phyloP scores from a whole-genome alignment of 371 early-diverging fungal species.

The Haplosporangium sp. region DNA sequence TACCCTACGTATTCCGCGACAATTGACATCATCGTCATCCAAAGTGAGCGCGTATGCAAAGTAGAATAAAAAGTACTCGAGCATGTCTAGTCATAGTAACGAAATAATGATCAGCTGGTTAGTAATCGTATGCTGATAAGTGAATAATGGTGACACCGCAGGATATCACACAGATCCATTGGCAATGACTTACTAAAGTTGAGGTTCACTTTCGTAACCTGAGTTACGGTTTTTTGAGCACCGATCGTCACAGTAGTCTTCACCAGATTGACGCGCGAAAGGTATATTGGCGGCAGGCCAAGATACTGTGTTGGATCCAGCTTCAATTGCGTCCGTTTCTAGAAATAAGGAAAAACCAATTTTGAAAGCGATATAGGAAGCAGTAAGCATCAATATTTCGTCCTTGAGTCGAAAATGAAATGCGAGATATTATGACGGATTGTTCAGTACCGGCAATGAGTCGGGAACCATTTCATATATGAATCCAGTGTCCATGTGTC shows the following conservation, averaged over 20 bases:
- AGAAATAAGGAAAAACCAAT: background rate
- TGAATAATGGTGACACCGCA: too few relatives aligned
- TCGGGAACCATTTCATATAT: slow-evolving; percentile 51
- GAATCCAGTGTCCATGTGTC: slow-evolving; percentile 36
- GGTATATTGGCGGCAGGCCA: slow-evolving; percentile 46
- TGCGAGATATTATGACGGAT: too few relatives aligned
- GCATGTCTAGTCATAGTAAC: slow-evolving; percentile 29
- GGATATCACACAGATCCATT: background rate
- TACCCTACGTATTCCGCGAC: slow-evolving; percentile 42
- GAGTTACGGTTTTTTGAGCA: slow-evolving; percentile 35
- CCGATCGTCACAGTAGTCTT: slow-evolving; percentile 34
- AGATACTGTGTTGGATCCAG: slow-evolving; percentile 48
- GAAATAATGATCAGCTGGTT: too few relatives aligned
- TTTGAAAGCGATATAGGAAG: background rate
- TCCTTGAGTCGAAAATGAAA: background rate
- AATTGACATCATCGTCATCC: slow-evolving; percentile 49
- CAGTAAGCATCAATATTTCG: background rate
- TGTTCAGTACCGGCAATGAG: slow-evolving; percentile 34
- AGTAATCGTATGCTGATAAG: too few relatives aligned
- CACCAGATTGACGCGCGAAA: slow-evolving; percentile 46
- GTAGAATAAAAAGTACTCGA: slow-evolving; percentile 53
- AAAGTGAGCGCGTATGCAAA: slow-evolving; percentile 52
- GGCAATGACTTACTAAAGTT: slow-evolving; percentile 40
- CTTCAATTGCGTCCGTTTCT: slow-evolving; percentile 51
- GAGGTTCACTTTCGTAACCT: slow-evolving; percentile 46